A percentile compares a stretch with the other conserved stretches of the same genome.
phyloP scores from a whole-genome alignment of 1,284 basidiomycete species.

The Cerioporus squamosus region DNA sequence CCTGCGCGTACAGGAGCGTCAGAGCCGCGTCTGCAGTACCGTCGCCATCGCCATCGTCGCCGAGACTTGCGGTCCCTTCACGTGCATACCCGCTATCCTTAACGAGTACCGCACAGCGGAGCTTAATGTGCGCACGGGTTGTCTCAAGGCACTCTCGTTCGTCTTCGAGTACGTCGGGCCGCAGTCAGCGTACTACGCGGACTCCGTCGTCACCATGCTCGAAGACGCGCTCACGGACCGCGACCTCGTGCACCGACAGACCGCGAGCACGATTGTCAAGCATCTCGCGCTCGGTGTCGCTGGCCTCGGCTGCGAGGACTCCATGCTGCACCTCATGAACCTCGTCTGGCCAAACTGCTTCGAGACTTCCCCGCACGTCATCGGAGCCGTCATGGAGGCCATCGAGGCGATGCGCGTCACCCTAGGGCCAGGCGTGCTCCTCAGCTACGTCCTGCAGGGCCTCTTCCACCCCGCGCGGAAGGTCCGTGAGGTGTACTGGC shows the following conservation, averaged over 20 bases:
- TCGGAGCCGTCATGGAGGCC: constrained; percentile 95
- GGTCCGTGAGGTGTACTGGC: constrained; percentile 96
- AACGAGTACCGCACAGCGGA: constrained; percentile 99
- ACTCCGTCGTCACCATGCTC: constrained; percentile 96
- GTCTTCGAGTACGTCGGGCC: constrained; percentile 99
- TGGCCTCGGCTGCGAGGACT: constrained; percentile 97
- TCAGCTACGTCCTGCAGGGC: constrained; percentile 92
- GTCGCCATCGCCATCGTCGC: constrained; percentile 98
- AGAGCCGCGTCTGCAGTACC: constrained; percentile 98
- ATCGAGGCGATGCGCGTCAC: constrained; percentile 97
- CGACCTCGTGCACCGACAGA: constrained; percentile 98
- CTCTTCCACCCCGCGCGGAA: constrained; percentile 96
- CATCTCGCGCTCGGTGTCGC: constrained; percentile 97
- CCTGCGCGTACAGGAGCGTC: constrained; percentile 97
- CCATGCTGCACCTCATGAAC: constrained; percentile 97
- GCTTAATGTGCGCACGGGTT: constrained; percentile 98
- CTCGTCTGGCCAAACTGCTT: constrained; percentile 99
- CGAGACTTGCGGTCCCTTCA: constrained; percentile 98
- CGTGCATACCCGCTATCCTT: constrained; percentile 97
- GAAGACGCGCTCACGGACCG: constrained; percentile 98
- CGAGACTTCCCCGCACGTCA: constrained; percentile 98
- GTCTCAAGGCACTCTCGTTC: constrained; percentile 97
- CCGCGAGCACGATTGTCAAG: constrained; percentile 98
- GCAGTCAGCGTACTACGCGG: constrained; percentile 97
- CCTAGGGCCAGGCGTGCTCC: constrained; percentile 89